Conservation (phyloP, 345 rosid species). For the Linum trigynum region DNA sequence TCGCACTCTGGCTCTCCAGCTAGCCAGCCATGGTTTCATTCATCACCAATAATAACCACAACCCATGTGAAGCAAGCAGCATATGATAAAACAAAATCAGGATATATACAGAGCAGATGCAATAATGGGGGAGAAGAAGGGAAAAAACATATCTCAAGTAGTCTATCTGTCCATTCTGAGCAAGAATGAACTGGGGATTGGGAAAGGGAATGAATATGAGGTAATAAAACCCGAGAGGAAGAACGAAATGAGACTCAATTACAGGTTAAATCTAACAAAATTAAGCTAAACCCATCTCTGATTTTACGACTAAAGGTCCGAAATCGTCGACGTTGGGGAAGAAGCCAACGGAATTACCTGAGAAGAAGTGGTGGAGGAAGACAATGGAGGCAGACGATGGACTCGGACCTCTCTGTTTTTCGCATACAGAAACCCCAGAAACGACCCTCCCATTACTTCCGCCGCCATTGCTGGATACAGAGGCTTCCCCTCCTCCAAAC, state of each 20-base stretch:
- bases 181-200: not conserved
- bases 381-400: conserved; percentile 27
- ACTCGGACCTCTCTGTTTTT: conserved; percentile 29
- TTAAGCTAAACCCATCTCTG: not conserved
- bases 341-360: conserved; percentile 64
- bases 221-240: not conserved
- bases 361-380: conserved; percentile 38
- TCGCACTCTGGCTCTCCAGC: not conserved
- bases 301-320: not conserved
- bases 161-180: no score
- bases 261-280: not conserved
- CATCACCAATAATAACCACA: no score
- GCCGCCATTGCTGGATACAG: conserved; percentile 6
- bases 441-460: conserved; percentile 36
- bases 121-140: no score
- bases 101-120: no score
- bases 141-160: no score
- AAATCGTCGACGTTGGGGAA: conserved; percentile 26
- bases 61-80: no score
- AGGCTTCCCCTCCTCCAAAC: conserved; percentile 17
- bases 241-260: not conserved
- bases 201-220: not conserved
- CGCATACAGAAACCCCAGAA: conserved; percentile 42
- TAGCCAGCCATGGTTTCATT: no score
- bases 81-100: no score